Conservation (phyloP, 495 filamentous ascomycete genomes). For the Apiosordaria backusii region DNA sequence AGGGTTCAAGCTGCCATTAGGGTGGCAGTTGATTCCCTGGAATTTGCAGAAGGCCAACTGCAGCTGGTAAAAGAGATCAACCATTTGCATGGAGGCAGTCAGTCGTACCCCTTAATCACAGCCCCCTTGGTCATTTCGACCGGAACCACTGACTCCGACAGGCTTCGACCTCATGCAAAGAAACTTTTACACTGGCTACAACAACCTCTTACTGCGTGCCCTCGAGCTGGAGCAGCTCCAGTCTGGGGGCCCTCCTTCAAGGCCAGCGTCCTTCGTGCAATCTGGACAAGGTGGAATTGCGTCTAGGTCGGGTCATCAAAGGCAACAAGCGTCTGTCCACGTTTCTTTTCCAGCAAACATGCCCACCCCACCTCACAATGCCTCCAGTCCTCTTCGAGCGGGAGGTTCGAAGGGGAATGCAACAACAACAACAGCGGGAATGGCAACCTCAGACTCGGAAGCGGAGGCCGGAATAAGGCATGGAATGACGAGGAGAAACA, state of each 20-base stretch:
- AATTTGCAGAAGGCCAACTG: conserved; percentile 33
- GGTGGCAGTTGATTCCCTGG: conserved; percentile 32
- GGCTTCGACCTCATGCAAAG: conserved; percentile 24
- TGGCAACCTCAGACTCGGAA: not conserved
- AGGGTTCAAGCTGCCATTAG: conserved; percentile 34
- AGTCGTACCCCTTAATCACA: conserved; percentile 1
- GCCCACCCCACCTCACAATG: not conserved
- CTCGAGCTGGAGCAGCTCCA: conserved; percentile 28
- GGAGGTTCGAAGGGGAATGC: not conserved
- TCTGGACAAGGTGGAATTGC: not conserved
- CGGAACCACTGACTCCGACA: not conserved
- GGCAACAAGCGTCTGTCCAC: conserved; percentile 4
- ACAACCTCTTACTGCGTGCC: conserved; percentile 27
- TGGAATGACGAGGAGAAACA: conserved; percentile 12
- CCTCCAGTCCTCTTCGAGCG: not conserved
- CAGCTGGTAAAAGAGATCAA: conserved; percentile 29
- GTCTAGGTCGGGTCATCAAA: not conserved
- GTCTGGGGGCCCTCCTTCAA: conserved; percentile 1
- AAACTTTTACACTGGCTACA: conserved; percentile 33
- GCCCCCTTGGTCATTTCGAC: too few relatives aligned
- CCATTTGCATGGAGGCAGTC: conserved; percentile 23
- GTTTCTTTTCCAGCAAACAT: conserved; percentile 5
- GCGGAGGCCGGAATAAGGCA: not conserved
- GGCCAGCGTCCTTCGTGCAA: not conserved
- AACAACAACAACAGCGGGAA: not conserved